A percentile compares a stretch with the other conserved stretches of the same genome.
These are phyloP conservation scores for Diaporthe eres DNA, from an alignment of 2,329 filamentous ascomycete genomes.

Conservation along the genomic window DNA sequence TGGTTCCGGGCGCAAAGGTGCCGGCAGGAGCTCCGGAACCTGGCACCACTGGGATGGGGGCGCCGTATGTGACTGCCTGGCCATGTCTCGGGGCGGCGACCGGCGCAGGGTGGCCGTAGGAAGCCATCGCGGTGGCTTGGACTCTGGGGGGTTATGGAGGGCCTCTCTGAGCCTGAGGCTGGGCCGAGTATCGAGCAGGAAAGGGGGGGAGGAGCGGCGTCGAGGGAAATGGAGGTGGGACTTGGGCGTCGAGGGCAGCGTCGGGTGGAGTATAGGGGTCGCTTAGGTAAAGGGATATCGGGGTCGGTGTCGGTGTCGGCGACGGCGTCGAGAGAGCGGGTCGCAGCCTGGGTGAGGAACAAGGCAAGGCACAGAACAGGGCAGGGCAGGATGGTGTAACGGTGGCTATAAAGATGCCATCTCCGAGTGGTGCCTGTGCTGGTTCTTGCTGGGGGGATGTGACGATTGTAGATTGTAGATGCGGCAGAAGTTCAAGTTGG, in stretches of 20 bases:
- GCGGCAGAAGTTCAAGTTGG: background rate
- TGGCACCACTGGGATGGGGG: conserved; percentile 55
- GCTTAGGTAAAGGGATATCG: conserved; percentile 40
- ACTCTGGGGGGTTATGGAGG: conserved; percentile 26
- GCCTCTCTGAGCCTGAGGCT: conserved; percentile 36
- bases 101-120: conserved; percentile 56
- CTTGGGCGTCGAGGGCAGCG: conserved; percentile 19
- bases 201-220: conserved; percentile 27
- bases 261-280: conserved; percentile 42
- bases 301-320: conserved; percentile 35
- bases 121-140: conserved; percentile 52
- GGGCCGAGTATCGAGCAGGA: conserved; percentile 35
- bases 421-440: conserved; percentile 21
- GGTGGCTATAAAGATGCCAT: conserved; percentile 39
- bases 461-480: conserved; percentile 4
- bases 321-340: conserved; percentile 37
- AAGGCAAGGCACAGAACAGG: conserved; percentile 30
- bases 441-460: background rate
- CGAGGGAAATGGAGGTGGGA: conserved; percentile 36
- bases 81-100: conserved; percentile 56
- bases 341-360: conserved; percentile 32
- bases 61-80: conserved; percentile 61
- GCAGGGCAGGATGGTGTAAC: background rate
- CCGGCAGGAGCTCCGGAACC: conserved; percentile 73
- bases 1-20: conserved; percentile 93